A percentile compares a stretch with the other conserved stretches of the same genome.
These are phyloP conservation scores for Protomyces macrosporus DNA, from an alignment of 1,139 yeast genomes.

Conservation along the genomic window DNA sequence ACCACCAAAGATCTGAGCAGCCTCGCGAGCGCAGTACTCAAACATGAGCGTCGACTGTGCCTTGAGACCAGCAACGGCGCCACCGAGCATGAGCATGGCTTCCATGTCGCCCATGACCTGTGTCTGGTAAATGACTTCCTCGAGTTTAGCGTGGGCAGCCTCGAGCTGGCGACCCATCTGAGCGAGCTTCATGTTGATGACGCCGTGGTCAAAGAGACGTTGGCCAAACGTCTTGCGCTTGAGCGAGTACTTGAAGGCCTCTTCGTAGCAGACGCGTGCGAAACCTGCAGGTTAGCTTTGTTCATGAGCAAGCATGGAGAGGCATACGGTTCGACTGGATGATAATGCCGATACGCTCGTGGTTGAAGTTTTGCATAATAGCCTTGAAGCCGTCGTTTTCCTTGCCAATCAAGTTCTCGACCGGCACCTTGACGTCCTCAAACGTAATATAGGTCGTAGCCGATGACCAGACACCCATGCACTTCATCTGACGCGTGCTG, in stretches of 20 bases:
- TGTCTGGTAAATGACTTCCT: conserved; percentile 37
- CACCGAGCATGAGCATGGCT: conserved; percentile 42
- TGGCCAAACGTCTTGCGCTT: conserved; percentile 45
- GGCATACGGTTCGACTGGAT: conserved; percentile 45
- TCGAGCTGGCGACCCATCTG: conserved; percentile 45
- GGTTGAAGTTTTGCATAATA: conserved; percentile 43
- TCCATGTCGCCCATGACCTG: conserved; percentile 38
- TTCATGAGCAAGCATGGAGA: conserved; percentile 43
- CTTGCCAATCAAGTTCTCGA: conserved; percentile 43
- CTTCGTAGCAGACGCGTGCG: conserved; percentile 45
- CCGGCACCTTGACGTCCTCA: conserved; percentile 47
- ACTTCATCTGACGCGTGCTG: conserved; percentile 40
- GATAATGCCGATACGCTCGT: conserved; percentile 44
- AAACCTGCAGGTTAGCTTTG: conserved; percentile 41
- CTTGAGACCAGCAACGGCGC: conserved; percentile 45
- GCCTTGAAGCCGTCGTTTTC: conserved; percentile 46
- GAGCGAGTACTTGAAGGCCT: conserved; percentile 42
- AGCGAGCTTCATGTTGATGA: conserved; percentile 45
- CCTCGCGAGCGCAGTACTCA: conserved; percentile 44
- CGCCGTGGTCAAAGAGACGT: conserved; percentile 44
- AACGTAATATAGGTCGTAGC: conserved; percentile 43
- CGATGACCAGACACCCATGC: conserved; percentile 43
- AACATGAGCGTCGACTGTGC: conserved; percentile 44
- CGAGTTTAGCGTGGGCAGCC: conserved; percentile 43
- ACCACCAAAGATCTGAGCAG: conserved; percentile 46